A percentile compares a stretch with the other conserved stretches of the same genome.
Evolutionary conservation across 306 rosid species (phyloP).

Genomic region (Crataegus laevigata): DNA sequence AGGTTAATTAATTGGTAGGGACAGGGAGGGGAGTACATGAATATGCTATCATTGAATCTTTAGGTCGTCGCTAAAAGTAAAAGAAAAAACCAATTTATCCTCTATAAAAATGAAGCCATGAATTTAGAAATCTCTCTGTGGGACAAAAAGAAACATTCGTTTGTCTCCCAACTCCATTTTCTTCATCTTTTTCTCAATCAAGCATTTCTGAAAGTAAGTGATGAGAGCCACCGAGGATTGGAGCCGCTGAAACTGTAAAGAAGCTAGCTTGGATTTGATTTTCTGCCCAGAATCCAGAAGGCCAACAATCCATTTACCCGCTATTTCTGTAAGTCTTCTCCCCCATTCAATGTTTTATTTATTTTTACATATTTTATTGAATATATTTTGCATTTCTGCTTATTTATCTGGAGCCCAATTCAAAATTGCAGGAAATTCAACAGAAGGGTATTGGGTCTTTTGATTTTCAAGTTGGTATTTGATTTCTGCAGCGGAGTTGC

Average conservation of each 20-base stretch:
- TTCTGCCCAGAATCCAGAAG: neutral
- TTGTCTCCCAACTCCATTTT: neutral
- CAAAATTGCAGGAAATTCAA: neutral
- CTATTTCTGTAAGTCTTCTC: neutral
- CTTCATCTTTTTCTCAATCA: neutral
- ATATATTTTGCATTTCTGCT: neutral
- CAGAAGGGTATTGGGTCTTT: neutral
- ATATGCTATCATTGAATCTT: too few relatives aligned
- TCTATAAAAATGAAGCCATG: too few relatives aligned
- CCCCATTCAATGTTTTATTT: neutral
- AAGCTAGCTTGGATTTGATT: neutral
- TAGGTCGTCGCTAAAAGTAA: too few relatives aligned
- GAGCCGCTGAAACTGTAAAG: conserved; percentile 1
- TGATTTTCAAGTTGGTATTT: neutral
- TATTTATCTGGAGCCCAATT: neutral
- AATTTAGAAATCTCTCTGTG: too few relatives aligned
- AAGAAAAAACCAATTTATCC: too few relatives aligned
- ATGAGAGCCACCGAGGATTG: neutral
- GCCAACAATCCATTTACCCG: neutral
- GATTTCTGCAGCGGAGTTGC: neutral
- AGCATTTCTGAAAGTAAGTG: neutral
- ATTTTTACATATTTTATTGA: neutral
- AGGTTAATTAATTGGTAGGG: too few relatives aligned
- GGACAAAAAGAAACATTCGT: neutral
- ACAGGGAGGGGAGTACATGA: too few relatives aligned